phyloP scores from a whole-genome alignment of 768 basidiomycete species.

The Mycena kentingensis region DNA sequence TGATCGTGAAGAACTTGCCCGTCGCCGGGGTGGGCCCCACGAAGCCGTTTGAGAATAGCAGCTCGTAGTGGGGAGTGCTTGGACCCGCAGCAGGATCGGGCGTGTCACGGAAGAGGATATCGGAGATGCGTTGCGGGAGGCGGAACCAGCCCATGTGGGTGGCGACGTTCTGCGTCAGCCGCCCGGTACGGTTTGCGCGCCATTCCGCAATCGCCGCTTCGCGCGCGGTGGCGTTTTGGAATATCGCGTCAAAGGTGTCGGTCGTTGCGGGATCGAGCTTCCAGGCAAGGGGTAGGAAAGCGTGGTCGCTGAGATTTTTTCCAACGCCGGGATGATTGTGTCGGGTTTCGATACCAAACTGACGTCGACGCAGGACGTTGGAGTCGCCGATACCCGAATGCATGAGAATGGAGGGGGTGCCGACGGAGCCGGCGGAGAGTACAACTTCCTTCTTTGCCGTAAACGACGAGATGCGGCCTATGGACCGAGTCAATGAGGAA shows the following conservation, averaged over 20 bases:
- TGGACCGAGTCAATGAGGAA: not conserved
- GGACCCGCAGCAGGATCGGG: conserved; percentile 4
- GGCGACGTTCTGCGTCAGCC: not conserved
- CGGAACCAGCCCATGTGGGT: conserved; percentile 4
- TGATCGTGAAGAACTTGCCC: not conserved
- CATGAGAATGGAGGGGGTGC: conserved; percentile 2
- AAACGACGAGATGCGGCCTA: not conserved
- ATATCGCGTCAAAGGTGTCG: conserved; percentile 4
- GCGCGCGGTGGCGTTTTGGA: not conserved
- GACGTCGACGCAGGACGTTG: not conserved
- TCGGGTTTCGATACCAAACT: not conserved
- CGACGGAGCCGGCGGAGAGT: conserved; percentile 5
- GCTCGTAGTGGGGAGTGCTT: conserved; percentile 11
- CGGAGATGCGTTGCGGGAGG: not conserved
- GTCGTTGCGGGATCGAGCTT: conserved; percentile 6
- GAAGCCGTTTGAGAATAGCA: not conserved
- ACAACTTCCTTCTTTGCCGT: conserved; percentile 8
- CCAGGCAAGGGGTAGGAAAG: not conserved
- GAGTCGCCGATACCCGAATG: conserved; percentile 7
- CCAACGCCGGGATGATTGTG: conserved; percentile 7
- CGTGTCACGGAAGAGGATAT: not conserved
- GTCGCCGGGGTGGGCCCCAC: not conserved
- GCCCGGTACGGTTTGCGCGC: not conserved
- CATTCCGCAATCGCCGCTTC: conserved; percentile 2
- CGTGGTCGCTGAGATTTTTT: conserved; percentile 5